Percentiles rank a stretch among this genome's conserved stretches.
These are phyloP conservation scores for Decorospora gaudefroyi DNA, from an alignment of 2,329 filamentous ascomycete species.

Conservation along the genomic window DNA sequence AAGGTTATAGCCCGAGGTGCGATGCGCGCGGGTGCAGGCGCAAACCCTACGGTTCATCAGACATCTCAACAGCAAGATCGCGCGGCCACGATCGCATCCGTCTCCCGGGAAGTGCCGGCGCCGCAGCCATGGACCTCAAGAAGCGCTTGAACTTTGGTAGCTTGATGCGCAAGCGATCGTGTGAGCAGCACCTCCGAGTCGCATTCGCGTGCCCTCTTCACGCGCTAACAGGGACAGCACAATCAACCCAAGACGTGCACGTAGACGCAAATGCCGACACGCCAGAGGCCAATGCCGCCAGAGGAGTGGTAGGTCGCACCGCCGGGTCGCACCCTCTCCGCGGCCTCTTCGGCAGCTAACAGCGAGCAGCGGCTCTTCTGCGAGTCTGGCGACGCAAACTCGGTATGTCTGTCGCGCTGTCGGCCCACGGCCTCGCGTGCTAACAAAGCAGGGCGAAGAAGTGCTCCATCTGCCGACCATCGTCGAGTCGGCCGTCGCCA, in stretches of 20 bases:
- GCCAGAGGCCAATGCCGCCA: slow-evolving; percentile 68
- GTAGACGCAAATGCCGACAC: slow-evolving; percentile 55
- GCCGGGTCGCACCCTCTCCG: slow-evolving; percentile 2
- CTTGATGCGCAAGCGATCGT: slow-evolving; percentile 42
- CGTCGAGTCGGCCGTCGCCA: slow-evolving; percentile 93
- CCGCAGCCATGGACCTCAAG: slow-evolving; percentile 46
- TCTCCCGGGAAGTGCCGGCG: slow-evolving; percentile 1
- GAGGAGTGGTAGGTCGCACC: slow-evolving; percentile 65
- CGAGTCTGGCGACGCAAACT: slow-evolving; percentile 68
- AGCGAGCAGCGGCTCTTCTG: slow-evolving; percentile 73
- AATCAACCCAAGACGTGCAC: slow-evolving; percentile 35
- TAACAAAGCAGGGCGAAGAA: slow-evolving; percentile 72
- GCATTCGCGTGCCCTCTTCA: not conserved
- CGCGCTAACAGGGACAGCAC: slow-evolving; percentile 20
- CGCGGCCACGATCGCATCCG: no score
- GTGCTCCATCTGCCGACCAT: slow-evolving; percentile 90
- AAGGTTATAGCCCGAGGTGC: no score
- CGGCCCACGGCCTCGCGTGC: not conserved
- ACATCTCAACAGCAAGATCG: no score
- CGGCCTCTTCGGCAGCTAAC: slow-evolving; percentile 9
- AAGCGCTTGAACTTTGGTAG: slow-evolving; percentile 46
- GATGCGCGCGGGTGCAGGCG: no score
- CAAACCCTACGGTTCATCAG: no score
- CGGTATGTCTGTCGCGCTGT: slow-evolving; percentile 24
- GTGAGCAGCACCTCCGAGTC: slow-evolving; percentile 22